Percentiles rank a stretch among this genome's conserved stretches.
These are phyloP conservation scores for Hygrophila difformis DNA, from an alignment of 257 asterid genomes.

Conservation along the genomic window DNA sequence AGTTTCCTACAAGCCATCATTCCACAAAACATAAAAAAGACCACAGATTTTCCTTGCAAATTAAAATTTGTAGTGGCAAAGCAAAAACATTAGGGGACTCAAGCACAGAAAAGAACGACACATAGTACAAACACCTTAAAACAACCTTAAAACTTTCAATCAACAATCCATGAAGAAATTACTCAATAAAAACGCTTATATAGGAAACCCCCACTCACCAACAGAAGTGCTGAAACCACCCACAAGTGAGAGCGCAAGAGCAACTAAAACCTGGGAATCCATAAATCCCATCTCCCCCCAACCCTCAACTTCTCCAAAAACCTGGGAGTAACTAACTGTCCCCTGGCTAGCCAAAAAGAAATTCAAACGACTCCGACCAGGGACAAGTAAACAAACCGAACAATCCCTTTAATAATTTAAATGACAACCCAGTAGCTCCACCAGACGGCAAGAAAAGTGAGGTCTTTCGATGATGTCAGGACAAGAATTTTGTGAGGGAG, in stretches of 20 bases:
- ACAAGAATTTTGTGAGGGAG: background rate
- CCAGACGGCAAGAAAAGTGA: constrained; percentile 10
- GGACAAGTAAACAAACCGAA: background rate
- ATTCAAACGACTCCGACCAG: too few species aligned
- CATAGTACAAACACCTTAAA: background rate
- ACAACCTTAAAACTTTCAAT: background rate
- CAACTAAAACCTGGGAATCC: constrained; percentile 89
- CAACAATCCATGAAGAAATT: constrained; percentile 4
- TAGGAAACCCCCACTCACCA: constrained; percentile 38
- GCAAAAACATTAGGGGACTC: too few species aligned
- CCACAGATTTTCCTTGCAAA: too few species aligned
- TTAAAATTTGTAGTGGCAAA: too few species aligned
- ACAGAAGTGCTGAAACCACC: constrained; percentile 91
- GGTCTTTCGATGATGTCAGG: background rate
- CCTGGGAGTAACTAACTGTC: too few species aligned
- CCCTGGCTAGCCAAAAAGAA: too few species aligned
- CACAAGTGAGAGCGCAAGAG: constrained; percentile 73
- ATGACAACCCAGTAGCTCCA: constrained; percentile 2
- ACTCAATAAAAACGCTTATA: background rate
- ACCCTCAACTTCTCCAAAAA: background rate
- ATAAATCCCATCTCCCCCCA: constrained; percentile 35
- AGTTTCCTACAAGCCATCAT: too few species aligned
- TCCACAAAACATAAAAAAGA: too few species aligned
- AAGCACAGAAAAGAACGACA: too few species aligned
- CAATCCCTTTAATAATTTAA: background rate